Evolutionary conservation across 768 basidiomycete genomes (phyloP), one percentile per base, ranked within the genome.

Genomic region (Cystofilobasidium capitatum): DNA sequence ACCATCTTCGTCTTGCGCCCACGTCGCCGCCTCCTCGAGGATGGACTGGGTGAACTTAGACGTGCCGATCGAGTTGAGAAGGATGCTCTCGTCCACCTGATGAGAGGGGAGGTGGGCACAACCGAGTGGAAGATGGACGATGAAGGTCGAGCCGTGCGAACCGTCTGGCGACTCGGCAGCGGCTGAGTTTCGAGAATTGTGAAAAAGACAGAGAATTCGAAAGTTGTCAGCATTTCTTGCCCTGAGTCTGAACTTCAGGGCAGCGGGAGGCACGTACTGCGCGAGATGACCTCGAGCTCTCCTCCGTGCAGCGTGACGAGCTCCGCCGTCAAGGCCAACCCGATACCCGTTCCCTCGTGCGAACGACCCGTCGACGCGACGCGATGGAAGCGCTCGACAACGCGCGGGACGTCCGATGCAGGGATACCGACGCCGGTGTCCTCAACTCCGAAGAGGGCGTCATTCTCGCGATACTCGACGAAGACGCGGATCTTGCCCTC

Each of bases 391-490:
- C 79, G 74, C 51, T 79, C 77, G 16, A 75, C 75, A 2, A 79
- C 74, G 22, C 36, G 45, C 4, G 31, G 35, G 1, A 64, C 44
- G 24, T 64, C 68, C 8, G 35, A 55, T n/a, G 35, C 22, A 20
- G 79, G 78, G 2, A 80, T 79, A 6, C 79, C 79, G 14, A 78
- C 74, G 35, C 79, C 79, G 3, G 78, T 79, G 64, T 80, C 79
- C 31, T 71, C 70, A 29, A 79, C 75, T 1, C 72, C 72, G 14
- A 80, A 72, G 35, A 75, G 73, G 16, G 73, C 76, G 36, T 75
- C 71, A 5, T 49, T 51, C 20, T 71, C 66, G 1, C 64, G 65
- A 65, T 75, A 79, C 8, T 62, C 33, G 20, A 78, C 55, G n/a
- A 67, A 68, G 8, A 79, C 74, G 9, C 72, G 73, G 61, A 80